A percentile compares a stretch with the other conserved stretches of the same genome.
Evolutionary conservation across 1,139 yeast species (phyloP).

Genomic region (Meyerozyma smithsonii): DNA sequence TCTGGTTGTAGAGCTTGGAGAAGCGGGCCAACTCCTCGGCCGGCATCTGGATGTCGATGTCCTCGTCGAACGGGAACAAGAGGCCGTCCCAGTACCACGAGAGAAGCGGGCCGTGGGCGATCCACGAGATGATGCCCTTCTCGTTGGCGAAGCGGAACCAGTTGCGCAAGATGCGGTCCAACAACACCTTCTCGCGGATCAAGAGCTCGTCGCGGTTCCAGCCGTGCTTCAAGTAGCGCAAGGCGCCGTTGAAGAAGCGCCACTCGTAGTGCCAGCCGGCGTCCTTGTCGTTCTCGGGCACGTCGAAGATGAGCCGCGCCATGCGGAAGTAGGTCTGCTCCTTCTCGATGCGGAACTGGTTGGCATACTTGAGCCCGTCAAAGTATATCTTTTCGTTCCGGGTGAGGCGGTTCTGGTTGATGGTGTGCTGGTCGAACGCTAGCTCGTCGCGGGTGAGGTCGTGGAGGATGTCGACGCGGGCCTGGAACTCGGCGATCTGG

Average conservation of each 20-base stretch:
- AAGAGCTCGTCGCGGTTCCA: conserved; percentile 16
- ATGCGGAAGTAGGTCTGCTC: conserved; percentile 21
- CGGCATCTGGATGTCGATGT: conserved; percentile 34
- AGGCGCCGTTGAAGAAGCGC: conserved; percentile 32
- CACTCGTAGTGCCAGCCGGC: conserved; percentile 39
- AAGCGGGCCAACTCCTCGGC: conserved; percentile 23
- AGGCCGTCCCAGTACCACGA: conserved; percentile 37
- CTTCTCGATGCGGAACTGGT: conserved; percentile 14
- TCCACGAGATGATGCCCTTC: conserved; percentile 31
- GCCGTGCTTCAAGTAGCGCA: conserved; percentile 17
- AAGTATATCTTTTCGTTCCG: conserved; percentile 20
- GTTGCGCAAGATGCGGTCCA: conserved; percentile 22
- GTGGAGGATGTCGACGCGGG: conserved; percentile 8
- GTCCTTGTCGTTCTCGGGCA: conserved; percentile 18
- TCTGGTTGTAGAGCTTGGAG: conserved; percentile 25
- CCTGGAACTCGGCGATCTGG: conserved; percentile 12
- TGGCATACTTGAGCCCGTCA: conserved; percentile 20
- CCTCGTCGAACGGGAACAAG: conserved; percentile 30
- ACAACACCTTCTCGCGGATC: conserved; percentile 18
- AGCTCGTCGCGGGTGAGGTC: conserved; percentile 16
- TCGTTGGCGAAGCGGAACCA: conserved; percentile 31
- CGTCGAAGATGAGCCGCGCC: conserved; percentile 9
- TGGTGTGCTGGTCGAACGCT: conserved; percentile 10
- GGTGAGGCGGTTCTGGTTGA: conserved; percentile 12
- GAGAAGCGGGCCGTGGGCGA: conserved; percentile 32